Evolutionary conservation across 495 filamentous ascomycete species (phyloP), one percentile per base, ranked within the genome.

Genomic region (Stereocaulon alpinum): DNA sequence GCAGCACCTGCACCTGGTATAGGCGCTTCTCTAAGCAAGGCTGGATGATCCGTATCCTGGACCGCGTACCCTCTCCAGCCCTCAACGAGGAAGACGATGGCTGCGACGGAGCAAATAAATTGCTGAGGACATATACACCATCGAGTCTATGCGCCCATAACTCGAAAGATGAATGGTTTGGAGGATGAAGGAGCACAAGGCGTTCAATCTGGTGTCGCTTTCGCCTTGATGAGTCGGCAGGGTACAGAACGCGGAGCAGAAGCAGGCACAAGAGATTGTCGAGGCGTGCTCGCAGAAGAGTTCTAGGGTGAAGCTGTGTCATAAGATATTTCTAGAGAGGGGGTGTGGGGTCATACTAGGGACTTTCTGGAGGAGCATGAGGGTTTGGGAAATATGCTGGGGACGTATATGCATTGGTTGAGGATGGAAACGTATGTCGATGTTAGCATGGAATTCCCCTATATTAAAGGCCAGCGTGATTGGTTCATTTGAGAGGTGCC

Each of bases 71-170:
- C 18, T 62, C 45, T 18, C 80, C 78, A 0, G 68, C 72, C 0
- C 64, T 72, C 22, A 77, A 80, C 64, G 67, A 81, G 0, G 32
- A 52, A 53, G 57, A 52, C 6, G 75, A 71, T 22, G 68, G 62
- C 2, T 83, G 80, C 79, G 69, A 83, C 63, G 80, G 80, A 24
- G 78, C 79, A 0, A 59, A 68, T 43, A 82, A 81, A 62, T 69
- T 15, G 67, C 66, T 18, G 56, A 77, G 48, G 73, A 75, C 58
- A 63, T 79, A 22, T 81, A 74, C 60, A 74, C 69, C 2, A 73
- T 79, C 32, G 73, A 80, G 11, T 79, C 69, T 58, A 78, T 77
- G 7, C 64, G 24, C 24, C 24, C 1, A 24, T 24, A 3, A 24
- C 24, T 24, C 24, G 24, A 64, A 59, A 60, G 55, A 2, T 77